Conservation (phyloP, 371 early-diverging fungal species). For the Choanephora cucurbitarum region DNA sequence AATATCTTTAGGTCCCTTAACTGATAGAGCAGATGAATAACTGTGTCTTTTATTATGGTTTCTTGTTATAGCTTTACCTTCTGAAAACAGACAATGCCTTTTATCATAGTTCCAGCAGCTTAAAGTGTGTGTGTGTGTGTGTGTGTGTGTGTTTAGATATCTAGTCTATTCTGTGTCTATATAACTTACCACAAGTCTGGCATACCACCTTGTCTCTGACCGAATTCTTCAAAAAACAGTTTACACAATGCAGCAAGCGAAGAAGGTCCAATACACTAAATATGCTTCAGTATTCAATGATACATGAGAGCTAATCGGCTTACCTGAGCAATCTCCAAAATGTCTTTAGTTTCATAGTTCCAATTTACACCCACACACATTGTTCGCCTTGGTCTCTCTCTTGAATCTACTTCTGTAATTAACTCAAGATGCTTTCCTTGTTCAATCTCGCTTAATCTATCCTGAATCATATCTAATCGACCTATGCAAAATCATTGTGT, state of each 20-base stretch:
- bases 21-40: slow-evolving; percentile 29
- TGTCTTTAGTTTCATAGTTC: slow-evolving; percentile 52
- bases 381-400: slow-evolving; percentile 48
- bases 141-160: too few relatives aligned
- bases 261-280: slow-evolving; percentile 60
- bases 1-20: slow-evolving; percentile 77
- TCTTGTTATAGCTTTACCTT: slow-evolving; percentile 45
- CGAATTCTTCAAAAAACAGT: slow-evolving; percentile 65
- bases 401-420: slow-evolving; percentile 48
- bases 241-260: slow-evolving; percentile 59
- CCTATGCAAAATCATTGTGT: slow-evolving; percentile 18
- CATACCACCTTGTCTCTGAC: slow-evolving; percentile 65
- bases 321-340: slow-evolving; percentile 62
- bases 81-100: slow-evolving; percentile 63
- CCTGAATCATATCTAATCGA: slow-evolving; percentile 56
- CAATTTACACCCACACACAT: slow-evolving; percentile 67
- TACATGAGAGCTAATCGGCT: too few relatives aligned
- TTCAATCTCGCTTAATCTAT: slow-evolving; percentile 52
- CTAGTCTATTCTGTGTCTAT: too few relatives aligned
- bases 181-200: slow-evolving; percentile 67
- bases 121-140: too few relatives aligned
- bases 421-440: slow-evolving; percentile 39
- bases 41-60: background rate
- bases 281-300: too few relatives aligned
- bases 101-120: slow-evolving; percentile 66